Conservation (phyloP, 225 moss, liverwort and hornwort genomes). For the Marchantia paleacea region DNA sequence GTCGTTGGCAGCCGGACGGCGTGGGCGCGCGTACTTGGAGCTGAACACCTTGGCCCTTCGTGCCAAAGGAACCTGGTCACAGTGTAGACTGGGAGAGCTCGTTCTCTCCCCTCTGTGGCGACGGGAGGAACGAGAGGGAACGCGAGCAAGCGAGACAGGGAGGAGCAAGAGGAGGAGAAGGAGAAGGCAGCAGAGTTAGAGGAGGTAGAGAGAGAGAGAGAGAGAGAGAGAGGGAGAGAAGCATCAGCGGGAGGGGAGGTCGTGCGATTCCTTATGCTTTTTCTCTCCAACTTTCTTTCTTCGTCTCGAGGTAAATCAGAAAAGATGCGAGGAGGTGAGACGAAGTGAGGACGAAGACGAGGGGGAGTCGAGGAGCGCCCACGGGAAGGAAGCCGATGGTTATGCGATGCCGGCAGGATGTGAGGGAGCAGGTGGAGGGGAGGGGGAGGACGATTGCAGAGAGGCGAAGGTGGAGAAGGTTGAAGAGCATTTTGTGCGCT, state of each 20-base stretch:
- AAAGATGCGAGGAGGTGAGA: too few relatives aligned
- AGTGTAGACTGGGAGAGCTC: neutral
- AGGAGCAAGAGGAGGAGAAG: neutral
- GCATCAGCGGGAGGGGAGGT: neutral
- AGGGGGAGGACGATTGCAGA: neutral
- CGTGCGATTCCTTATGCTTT: neutral
- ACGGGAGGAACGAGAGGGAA: neutral
- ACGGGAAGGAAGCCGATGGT: neutral
- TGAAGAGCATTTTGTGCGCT: neutral
- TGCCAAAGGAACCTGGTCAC: neutral
- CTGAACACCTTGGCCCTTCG: too few relatives aligned
- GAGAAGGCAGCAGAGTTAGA: neutral
- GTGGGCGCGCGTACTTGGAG: too few relatives aligned
- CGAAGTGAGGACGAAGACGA: too few relatives aligned
- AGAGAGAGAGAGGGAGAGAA: too few relatives aligned
- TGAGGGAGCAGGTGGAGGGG: neutral
- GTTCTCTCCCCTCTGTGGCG: neutral
- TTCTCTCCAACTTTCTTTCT: neutral
- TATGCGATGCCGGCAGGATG: conserved; percentile 2
- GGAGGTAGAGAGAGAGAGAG: neutral
- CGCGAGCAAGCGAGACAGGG: neutral
- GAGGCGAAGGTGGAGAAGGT: neutral
- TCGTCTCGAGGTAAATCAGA: neutral
- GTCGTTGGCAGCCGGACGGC: too few relatives aligned
- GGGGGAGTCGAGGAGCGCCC: neutral